A percentile compares a stretch with the other conserved stretches of the same genome.
Conservation (phyloP, 2,329 filamentous ascomycete species). For the Penicillium oxalicum region DNA sequence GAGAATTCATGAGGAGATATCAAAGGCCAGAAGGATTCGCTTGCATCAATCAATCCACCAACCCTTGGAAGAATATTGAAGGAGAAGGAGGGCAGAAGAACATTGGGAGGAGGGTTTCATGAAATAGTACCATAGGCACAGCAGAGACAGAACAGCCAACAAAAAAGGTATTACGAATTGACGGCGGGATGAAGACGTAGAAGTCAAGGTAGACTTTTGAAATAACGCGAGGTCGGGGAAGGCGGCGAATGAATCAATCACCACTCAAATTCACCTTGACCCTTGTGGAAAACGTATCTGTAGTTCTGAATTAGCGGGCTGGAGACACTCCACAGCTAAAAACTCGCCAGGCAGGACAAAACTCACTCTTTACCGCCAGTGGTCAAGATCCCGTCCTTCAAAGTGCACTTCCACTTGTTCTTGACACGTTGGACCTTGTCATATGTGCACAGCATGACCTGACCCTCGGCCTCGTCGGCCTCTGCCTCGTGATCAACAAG, state of each 20-base stretch:
- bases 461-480: constrained; percentile 73
- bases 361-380: constrained; percentile 83
- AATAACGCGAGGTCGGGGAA: background rate
- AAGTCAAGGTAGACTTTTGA: background rate
- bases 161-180: constrained; percentile 16
- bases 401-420: constrained; percentile 99
- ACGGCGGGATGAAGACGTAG: constrained; percentile 4
- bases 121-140: no score
- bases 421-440: constrained; percentile 99
- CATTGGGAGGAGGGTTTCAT: background rate
- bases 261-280: constrained; percentile 96
- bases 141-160: background rate
- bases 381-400: constrained; percentile 93
- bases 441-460: constrained; percentile 98
- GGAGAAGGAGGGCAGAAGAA: no score
- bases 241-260: constrained; percentile 43
- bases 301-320: constrained; percentile 16
- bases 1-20: no score
- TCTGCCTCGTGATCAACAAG: constrained; percentile 77
- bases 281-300: constrained; percentile 94
- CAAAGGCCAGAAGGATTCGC: background rate
- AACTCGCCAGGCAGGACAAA: background rate
- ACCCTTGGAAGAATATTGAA: no score
- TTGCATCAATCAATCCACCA: background rate
- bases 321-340: background rate